Percentiles rank a stretch among this genome's conserved stretches.
Evolutionary conservation across 306 rosid species (phyloP).

Genomic region (Dryas alaskensis): DNA sequence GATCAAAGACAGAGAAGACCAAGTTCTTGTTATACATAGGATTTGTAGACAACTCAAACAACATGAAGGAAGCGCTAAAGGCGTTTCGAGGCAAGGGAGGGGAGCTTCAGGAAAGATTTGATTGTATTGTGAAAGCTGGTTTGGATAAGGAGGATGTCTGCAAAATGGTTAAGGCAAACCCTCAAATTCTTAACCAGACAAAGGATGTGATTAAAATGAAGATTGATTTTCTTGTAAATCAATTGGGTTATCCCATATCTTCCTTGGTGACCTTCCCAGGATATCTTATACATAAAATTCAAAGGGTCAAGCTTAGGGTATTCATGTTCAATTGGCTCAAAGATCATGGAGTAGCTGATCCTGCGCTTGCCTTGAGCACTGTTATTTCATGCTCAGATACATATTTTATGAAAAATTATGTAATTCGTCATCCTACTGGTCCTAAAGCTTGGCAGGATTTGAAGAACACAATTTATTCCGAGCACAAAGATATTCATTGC

Average conservation of each 20-base stretch:
- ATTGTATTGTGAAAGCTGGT: slow-evolving; percentile 68
- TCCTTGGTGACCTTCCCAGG: slow-evolving; percentile 48
- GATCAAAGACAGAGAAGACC: slow-evolving; percentile 33
- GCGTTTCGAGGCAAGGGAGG: slow-evolving; percentile 65
- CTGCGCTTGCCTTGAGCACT: slow-evolving; percentile 58
- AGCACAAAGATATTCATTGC: background rate
- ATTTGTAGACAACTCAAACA: slow-evolving; percentile 40
- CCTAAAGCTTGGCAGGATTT: slow-evolving; percentile 59
- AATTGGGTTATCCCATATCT: slow-evolving; percentile 61
- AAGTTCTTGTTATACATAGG: slow-evolving; percentile 68
- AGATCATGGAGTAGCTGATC: slow-evolving; percentile 41
- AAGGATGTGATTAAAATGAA: slow-evolving; percentile 47
- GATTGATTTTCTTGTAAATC: slow-evolving; percentile 51
- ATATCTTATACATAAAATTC: slow-evolving; percentile 41
- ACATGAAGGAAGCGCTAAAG: slow-evolving; percentile 43
- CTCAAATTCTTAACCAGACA: slow-evolving; percentile 67
- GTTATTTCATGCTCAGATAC: slow-evolving; percentile 51
- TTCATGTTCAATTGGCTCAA: slow-evolving; percentile 72
- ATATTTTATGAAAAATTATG: slow-evolving; percentile 40
- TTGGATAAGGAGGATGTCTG: slow-evolving; percentile 47
- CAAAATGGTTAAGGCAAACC: slow-evolving; percentile 48
- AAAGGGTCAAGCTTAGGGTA: slow-evolving; percentile 59
- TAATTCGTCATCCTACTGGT: slow-evolving; percentile 61
- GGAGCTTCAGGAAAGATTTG: slow-evolving; percentile 77
- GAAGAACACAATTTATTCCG: slow-evolving; percentile 37